phyloP scores from a whole-genome alignment of 2,329 filamentous ascomycete genomes.

The Cytospora paraplurivora region DNA sequence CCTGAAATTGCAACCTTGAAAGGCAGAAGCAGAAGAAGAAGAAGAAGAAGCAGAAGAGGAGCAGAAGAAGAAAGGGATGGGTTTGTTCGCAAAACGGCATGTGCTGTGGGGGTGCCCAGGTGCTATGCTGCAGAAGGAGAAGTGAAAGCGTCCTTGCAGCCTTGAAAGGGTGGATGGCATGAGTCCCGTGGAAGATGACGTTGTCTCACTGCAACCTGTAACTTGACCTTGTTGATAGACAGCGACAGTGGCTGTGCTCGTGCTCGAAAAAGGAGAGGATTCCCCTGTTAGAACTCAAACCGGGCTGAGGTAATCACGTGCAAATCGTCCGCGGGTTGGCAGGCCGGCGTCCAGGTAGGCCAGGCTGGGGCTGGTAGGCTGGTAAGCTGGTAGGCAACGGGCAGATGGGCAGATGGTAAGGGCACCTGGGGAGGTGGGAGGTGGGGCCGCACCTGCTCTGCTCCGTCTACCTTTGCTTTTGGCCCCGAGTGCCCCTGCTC shows the following conservation, averaged over 20 bases:
- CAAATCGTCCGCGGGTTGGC: not conserved
- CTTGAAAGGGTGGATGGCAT: slow-evolving; percentile 7
- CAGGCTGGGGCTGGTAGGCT: too few relatives aligned
- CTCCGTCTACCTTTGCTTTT: not conserved
- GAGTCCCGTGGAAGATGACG: slow-evolving; percentile 7
- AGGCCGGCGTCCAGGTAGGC: not conserved
- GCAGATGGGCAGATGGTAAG: too few relatives aligned
- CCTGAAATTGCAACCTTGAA: not conserved
- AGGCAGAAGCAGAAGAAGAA: too few relatives aligned
- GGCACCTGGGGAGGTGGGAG: not conserved
- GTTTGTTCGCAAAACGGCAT: too few relatives aligned
- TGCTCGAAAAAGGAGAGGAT: slow-evolving; percentile 5
- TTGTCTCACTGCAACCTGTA: slow-evolving; percentile 18
- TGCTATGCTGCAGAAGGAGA: not conserved
- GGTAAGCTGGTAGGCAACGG: too few relatives aligned
- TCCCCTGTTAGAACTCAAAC: not conserved
- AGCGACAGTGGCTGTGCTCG: slow-evolving; percentile 21
- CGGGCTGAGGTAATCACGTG: slow-evolving; percentile 1
- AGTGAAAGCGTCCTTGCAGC: slow-evolving; percentile 1
- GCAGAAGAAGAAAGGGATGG: slow-evolving; percentile 3
- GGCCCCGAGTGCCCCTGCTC: not conserved
- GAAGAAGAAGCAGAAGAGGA: not conserved
- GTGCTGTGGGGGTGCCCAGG: not conserved
- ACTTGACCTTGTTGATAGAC: slow-evolving; percentile 1
- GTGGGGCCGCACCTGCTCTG: slow-evolving; percentile 1